Conservation (phyloP, 768 basidiomycete genomes). For the Lactarius vividus region DNA sequence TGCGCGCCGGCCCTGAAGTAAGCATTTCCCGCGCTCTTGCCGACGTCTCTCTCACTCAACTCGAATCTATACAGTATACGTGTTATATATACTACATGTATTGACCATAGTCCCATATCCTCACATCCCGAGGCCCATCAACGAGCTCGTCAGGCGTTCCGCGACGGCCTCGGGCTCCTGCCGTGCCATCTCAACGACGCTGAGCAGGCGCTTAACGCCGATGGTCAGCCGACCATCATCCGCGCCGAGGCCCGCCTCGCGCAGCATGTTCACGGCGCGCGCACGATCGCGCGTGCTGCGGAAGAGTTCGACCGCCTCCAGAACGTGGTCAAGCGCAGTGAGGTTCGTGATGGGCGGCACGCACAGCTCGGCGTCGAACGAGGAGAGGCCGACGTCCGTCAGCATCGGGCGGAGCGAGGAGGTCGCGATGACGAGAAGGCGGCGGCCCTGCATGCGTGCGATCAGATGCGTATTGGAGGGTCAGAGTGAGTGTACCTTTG, state of each 20-base stretch:
- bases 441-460: conserved; percentile 57
- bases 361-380: conserved; percentile 83
- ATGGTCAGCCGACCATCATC: conserved; percentile 60
- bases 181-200: conserved; percentile 91
- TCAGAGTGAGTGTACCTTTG: conserved; percentile 57
- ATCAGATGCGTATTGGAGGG: not conserved
- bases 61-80: not conserved
- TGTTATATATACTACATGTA: not conserved
- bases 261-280: conserved; percentile 61
- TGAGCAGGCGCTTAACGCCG: conserved; percentile 92
- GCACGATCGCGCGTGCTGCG: conserved; percentile 49
- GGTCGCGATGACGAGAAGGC: conserved; percentile 88
- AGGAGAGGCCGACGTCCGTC: conserved; percentile 81
- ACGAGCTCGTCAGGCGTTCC: conserved; percentile 59
- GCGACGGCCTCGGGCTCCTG: conserved; percentile 88
- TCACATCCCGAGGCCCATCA: conserved; percentile 54
- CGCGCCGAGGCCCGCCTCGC: conserved; percentile 68
- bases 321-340: conserved; percentile 66
- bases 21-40: conserved; percentile 14
- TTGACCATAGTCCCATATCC: not conserved
- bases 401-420: conserved; percentile 86
- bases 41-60: no score
- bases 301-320: conserved; percentile 81
- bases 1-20: conserved; percentile 16
- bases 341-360: conserved; percentile 81